These are phyloP conservation scores for Helicocarpus griseus DNA, from an alignment of 2,329 filamentous ascomycete genomes.

Conservation along the genomic window DNA sequence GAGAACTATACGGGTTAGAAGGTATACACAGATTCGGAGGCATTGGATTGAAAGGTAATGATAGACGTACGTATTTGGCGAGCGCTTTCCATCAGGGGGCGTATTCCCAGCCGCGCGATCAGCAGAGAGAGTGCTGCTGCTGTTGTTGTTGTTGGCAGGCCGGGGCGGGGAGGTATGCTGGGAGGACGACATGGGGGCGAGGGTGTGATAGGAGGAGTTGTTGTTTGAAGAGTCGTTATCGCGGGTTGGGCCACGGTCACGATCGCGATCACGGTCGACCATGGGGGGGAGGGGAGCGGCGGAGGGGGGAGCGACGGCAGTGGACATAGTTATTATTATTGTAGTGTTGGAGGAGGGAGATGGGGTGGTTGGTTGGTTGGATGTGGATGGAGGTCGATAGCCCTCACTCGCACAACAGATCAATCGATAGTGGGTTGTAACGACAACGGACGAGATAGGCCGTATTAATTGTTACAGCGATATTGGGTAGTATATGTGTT, in stretches of 20 bases:
- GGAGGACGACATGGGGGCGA: slow-evolving; percentile 28
- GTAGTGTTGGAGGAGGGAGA: neutral
- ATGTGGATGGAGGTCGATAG: neutral
- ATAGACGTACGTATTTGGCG: slow-evolving; percentile 40
- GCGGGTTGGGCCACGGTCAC: slow-evolving; percentile 17
- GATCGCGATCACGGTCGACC: slow-evolving; percentile 36
- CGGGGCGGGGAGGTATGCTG: slow-evolving; percentile 26
- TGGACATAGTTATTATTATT: slow-evolving; percentile 39
- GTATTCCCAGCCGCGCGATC: slow-evolving; percentile 10
- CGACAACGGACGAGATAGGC: too few relatives aligned
- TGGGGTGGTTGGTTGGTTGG: neutral
- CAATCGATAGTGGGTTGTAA: too few relatives aligned
- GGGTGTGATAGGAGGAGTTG: slow-evolving; percentile 26
- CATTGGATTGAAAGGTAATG: slow-evolving; percentile 4
- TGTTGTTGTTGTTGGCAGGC: slow-evolving; percentile 20
- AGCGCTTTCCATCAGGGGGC: slow-evolving; percentile 42
- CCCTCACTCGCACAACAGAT: neutral
- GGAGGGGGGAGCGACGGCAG: slow-evolving; percentile 38
- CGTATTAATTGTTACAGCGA: too few relatives aligned
- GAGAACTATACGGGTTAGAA: slow-evolving; percentile 16
- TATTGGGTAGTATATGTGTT: too few relatives aligned
- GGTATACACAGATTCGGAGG: slow-evolving; percentile 13
- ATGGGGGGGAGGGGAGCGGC: slow-evolving; percentile 35
- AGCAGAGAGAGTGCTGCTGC: slow-evolving; percentile 28
- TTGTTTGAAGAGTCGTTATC: neutral